Conservation (phyloP, 352 stramenopile genomes). For the Thalassiosira hispida region DNA sequence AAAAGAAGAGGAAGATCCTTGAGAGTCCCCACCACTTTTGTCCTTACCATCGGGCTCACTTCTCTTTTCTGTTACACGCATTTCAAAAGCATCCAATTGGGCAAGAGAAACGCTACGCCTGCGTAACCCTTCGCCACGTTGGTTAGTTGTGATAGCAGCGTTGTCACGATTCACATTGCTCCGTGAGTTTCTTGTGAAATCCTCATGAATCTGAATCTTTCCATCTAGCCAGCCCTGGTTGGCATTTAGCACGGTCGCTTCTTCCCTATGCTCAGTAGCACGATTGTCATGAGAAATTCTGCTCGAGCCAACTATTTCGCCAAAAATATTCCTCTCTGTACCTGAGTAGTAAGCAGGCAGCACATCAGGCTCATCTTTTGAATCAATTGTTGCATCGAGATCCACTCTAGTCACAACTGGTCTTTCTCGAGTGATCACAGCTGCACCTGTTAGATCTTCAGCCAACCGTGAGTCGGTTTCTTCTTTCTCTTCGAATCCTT, state of each 20-base stretch:
- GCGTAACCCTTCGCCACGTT: too few species aligned
- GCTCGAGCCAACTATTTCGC: neutral
- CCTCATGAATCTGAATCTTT: neutral
- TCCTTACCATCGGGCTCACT: neutral
- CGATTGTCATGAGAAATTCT: neutral
- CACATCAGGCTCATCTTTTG: neutral
- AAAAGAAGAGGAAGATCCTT: neutral
- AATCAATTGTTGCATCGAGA: too few species aligned
- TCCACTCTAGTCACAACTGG: neutral
- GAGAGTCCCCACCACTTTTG: neutral
- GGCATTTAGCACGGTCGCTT: neutral
- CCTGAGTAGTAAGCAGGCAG: neutral
- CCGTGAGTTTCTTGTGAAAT: neutral
- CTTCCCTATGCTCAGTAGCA: neutral
- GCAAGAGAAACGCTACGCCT: too few species aligned
- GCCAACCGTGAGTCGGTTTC: neutral
- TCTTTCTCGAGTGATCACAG: neutral
- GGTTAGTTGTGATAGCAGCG: too few species aligned
- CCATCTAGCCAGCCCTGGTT: neutral
- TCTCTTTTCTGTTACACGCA: too few species aligned
- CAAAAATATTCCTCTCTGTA: conserved; percentile 3
- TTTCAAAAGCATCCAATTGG: too few species aligned
- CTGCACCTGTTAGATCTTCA: neutral
- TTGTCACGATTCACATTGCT: too few species aligned
- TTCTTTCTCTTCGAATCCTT: neutral